Base-by-base conservation (phyloP, 106 monocot species). In the Phalaenopsis aphrodite region DNA sequence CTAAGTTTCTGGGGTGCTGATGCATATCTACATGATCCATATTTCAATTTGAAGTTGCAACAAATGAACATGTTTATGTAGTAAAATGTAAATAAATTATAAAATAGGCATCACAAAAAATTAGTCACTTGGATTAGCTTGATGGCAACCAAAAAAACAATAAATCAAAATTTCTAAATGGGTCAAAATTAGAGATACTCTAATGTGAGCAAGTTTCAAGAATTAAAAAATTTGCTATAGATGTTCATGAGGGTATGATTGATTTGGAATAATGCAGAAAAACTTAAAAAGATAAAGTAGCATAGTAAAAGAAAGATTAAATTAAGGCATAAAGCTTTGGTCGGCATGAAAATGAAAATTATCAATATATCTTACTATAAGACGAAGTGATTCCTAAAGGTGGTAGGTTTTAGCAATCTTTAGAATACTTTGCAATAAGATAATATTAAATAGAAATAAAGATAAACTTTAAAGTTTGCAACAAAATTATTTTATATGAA, bases 1-100 rank as follows among this genome's bases (percentile, higher is more conserved):
- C 98, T 79, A 41, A 88, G 79, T 75, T 98, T 90, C 41, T 92
- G 85, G 2, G 94, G 98, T n/a, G 98, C 94, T 52, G 92, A 41
- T 42, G 98, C 98, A 89, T 98, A 98, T 56, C 98, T 98, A 86
- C 81, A 74, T 19, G 74, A 12, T 74, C 18, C 14, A 36, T 45
- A 74, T 74, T 19, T 69, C 47, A 24, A 47, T 11, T 30, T 49
- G 49, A 49, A 76, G 24, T 47, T 76, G 30, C 76, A 76, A n/a
- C 0, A 74, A 74, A 18, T 43, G 16, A 8, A 41, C 38, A 71
- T 14, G 71, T 41, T 23, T 9, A 21, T 45, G 43, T 42, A 45
- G 3, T 37, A 74, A 39, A 39, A 14, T 39, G 23, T 37, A 69
- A 69, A 15, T 10, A 36, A 61, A 69, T 69, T 14, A 36, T 39